A percentile compares a stretch with the other conserved stretches of the same genome.
These are phyloP conservation scores for Macrotyloma uniflorum DNA, from an alignment of 306 rosid genomes.

Conservation along the genomic window DNA sequence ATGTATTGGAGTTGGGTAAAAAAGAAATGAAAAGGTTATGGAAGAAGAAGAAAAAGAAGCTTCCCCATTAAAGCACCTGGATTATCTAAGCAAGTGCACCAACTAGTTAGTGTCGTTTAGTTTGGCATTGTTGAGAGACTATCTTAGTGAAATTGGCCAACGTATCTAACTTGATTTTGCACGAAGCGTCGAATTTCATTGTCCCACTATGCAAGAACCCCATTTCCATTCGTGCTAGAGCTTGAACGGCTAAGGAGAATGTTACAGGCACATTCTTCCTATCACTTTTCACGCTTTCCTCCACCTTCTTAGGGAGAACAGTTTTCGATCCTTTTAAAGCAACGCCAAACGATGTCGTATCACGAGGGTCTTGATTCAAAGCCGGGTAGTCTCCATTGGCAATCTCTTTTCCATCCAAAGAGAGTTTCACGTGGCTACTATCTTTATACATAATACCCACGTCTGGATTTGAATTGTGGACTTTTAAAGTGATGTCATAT, in stretches of 20 bases:
- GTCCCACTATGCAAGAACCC: constrained; percentile 37
- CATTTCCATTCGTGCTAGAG: constrained; percentile 34
- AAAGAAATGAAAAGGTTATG: not conserved
- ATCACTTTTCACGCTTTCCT: constrained; percentile 32
- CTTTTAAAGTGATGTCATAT: constrained; percentile 39
- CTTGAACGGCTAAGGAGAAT: constrained; percentile 41
- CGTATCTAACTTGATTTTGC: constrained; percentile 47
- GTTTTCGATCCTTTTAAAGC: constrained; percentile 30
- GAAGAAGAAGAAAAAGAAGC: not conserved
- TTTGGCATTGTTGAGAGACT: constrained; percentile 53
- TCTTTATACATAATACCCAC: constrained; percentile 44
- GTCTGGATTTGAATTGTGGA: constrained; percentile 39
- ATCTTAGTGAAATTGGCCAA: constrained; percentile 48
- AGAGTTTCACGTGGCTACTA: constrained; percentile 49
- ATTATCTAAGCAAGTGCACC: not conserved
- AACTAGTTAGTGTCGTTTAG: constrained; percentile 27
- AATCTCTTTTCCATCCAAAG: constrained; percentile 33
- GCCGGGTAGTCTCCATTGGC: constrained; percentile 46
- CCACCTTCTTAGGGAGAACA: constrained; percentile 41
- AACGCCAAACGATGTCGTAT: constrained; percentile 4
- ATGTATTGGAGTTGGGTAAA: not conserved
- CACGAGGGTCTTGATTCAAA: constrained; percentile 28
- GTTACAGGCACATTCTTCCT: constrained; percentile 2
- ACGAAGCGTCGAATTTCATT: constrained; percentile 35
- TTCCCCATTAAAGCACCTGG: not conserved